Percentiles rank a stretch among this genome's conserved stretches.
phyloP scores from a whole-genome alignment of 192 early-diverging fungal genomes.

The Backusella parvicylindrica region DNA sequence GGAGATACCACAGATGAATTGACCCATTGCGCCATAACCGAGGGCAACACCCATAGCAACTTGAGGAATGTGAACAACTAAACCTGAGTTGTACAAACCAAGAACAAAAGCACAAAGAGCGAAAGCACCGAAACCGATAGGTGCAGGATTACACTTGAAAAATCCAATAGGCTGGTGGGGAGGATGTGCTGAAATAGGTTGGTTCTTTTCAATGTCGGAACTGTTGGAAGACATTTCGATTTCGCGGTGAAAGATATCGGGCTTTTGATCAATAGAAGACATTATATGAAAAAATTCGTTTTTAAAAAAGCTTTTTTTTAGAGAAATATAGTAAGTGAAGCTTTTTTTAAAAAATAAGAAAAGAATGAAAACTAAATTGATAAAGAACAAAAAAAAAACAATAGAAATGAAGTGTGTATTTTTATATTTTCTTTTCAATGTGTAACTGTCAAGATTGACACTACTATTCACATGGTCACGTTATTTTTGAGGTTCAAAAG shows the following conservation, averaged over 20 bases:
- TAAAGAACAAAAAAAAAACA: neutral
- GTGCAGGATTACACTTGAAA: neutral
- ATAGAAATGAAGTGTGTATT: neutral
- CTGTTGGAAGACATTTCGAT: neutral
- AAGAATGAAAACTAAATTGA: neutral
- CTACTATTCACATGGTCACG: constrained; percentile 1
- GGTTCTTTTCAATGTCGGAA: neutral
- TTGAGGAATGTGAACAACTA: neutral
- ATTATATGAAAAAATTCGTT: neutral
- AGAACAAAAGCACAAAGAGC: constrained; percentile 16
- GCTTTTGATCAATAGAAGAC: neutral
- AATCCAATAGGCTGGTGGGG: neutral
- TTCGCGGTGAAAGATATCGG: neutral
- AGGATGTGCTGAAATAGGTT: neutral
- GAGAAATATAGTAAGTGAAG: neutral
- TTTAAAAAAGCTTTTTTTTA: neutral
- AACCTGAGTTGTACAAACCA: constrained; percentile 17
- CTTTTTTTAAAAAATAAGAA: neutral
- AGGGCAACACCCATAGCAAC: constrained; percentile 23
- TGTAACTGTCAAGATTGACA: neutral
- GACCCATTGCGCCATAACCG: constrained; percentile 16
- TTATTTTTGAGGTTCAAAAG: neutral
- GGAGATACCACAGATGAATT: constrained; percentile 11
- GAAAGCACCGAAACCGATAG: constrained; percentile 26
- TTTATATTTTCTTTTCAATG: neutral